A percentile compares a stretch with the other conserved stretches of the same genome.
Evolutionary conservation across 306 rosid genomes (phyloP).

Genomic region (Hippophae rhamnoides): DNA sequence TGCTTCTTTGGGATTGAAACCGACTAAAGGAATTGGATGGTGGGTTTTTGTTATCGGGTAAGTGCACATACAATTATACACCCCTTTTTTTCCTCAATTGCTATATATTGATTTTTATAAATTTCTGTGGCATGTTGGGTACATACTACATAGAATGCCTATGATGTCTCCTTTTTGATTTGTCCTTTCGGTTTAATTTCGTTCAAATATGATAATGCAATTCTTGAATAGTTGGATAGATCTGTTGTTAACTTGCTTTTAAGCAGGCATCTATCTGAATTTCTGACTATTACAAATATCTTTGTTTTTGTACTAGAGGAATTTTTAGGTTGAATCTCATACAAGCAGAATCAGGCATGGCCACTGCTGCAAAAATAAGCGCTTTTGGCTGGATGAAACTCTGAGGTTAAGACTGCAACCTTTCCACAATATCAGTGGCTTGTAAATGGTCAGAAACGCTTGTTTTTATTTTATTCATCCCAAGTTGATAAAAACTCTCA

Average conservation of each 20-base stretch:
- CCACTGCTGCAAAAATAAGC: constrained; percentile 18
- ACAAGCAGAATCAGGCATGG: constrained; percentile 27
- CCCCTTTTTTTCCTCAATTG: too few species aligned
- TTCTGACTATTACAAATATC: constrained; percentile 6
- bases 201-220: not conserved
- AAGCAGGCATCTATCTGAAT: not conserved
- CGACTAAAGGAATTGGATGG: too few species aligned
- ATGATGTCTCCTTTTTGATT: not conserved
- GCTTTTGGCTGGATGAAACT: constrained; percentile 22
- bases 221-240: not conserved
- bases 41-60: too few species aligned
- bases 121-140: too few species aligned
- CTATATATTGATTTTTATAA: too few species aligned
- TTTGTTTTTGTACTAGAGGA: constrained; percentile 13
- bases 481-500: constrained; percentile 30
- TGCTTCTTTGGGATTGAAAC: too few species aligned
- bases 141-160: not conserved
- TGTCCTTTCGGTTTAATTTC: not conserved
- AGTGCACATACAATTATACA: too few species aligned
- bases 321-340: constrained; percentile 23
- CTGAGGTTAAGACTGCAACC: constrained; percentile 26
- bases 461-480: constrained; percentile 32
- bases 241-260: not conserved
- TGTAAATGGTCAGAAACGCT: constrained; percentile 35
- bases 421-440: too few species aligned